Percentiles rank a stretch among this genome's conserved stretches.
phyloP scores from a whole-genome alignment of 2,329 filamentous ascomycete genomes.

The Colletotrichum sp. region DNA sequence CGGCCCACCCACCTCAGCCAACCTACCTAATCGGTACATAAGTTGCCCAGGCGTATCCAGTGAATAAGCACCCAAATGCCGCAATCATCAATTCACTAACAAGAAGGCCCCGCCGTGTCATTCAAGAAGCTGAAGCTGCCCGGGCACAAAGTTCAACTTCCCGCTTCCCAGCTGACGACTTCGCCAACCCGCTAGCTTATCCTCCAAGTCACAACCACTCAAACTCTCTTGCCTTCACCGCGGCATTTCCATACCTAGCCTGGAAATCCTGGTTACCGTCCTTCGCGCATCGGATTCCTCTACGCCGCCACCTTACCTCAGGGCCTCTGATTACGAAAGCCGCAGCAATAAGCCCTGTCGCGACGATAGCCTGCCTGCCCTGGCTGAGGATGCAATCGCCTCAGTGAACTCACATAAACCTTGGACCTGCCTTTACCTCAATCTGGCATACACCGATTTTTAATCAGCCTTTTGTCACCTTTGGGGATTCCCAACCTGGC shows the following conservation, averaged over 20 bases:
- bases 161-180: neutral
- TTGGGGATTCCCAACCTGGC: neutral
- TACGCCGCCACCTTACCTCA: neutral
- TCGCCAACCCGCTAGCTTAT: neutral
- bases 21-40: neutral
- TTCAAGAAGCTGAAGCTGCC: neutral
- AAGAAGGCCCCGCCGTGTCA: neutral
- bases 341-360: neutral
- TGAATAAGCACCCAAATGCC: conserved; percentile 11
- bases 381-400: neutral
- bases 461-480: neutral
- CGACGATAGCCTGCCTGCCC: neutral
- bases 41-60: neutral
- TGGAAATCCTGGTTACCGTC: neutral
- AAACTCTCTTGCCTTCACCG: neutral
- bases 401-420: neutral
- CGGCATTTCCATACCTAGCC: neutral
- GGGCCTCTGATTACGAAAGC: neutral
- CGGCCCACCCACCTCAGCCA: neutral
- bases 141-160: neutral
- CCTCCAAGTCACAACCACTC: neutral
- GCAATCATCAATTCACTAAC: conserved; percentile 12
- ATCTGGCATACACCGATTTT: neutral
- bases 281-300: neutral
- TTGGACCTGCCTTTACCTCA: neutral